Evolutionary conservation across 1,139 yeast genomes (phyloP), one percentile per base, ranked within the genome.

Genomic region (Diutina siamensis): DNA sequence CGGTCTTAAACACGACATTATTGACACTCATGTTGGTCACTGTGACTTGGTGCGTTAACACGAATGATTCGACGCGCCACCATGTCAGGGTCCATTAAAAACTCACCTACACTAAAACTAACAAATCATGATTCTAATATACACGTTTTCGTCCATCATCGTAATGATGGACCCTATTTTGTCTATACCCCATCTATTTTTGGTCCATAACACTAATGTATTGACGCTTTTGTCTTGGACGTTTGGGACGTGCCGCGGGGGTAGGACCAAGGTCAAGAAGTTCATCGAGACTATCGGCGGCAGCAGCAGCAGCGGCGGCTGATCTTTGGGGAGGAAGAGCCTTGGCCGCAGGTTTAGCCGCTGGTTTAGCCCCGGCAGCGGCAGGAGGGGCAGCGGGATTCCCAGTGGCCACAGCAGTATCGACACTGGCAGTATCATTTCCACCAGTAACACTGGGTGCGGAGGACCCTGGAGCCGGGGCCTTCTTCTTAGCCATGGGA

Each of bases 401-500:
- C 12, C 18, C 21, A 19, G 21, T 18, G 13, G 8, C 25, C 13
- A 17, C 25, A 7, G 40, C 4, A 20, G 40, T 25, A 7, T 18
- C 12, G 13, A 17, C 31, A 15, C 21, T 15, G 17, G 31, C 28
- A n/a, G 32, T 19, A 9, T 17, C 18, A 12, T 17, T 12, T 1
- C 28, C 40, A 13, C 22, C 5, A 9, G 13, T 31, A 10, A n/a
- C 34, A 31, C 8, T 25, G 28, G 28, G 10, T 5, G 28, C 12
- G 40, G 31, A 34, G 36, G 21, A 2, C 36, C 36, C 36, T 8
- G 9, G 18, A 18, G 44, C 46, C 10, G 45, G 50, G 52, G 64
- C 70, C 53, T 71, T 71, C 54, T 71, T 74, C 32, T 63, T 60
- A 3, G 21, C 42, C 42, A 38, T 38, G 4, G 87, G 86, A 2